Conservation (phyloP, 2,329 filamentous ascomycete genomes). For the Ophiostoma himal-ulmi region DNA sequence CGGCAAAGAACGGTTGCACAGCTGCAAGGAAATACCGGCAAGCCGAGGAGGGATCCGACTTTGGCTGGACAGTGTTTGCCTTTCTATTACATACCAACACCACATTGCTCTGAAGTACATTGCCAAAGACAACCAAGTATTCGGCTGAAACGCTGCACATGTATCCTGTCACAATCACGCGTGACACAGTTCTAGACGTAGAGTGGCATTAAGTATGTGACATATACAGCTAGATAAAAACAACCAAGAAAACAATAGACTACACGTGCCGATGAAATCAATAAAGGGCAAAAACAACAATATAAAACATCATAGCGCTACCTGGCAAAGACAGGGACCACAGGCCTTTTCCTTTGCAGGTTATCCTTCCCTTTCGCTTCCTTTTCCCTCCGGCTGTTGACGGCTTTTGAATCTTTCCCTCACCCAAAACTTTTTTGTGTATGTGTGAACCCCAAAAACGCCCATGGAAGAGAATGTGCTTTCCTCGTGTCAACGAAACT, state of each 20-base stretch:
- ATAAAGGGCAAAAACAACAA: constrained; percentile 4
- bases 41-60: not conserved
- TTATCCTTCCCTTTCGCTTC: not conserved
- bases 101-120: not conserved
- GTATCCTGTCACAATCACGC: not conserved
- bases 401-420: constrained; percentile 7
- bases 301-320: constrained; percentile 11
- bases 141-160: too few relatives aligned
- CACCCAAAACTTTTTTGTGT: constrained; percentile 10
- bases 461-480: constrained; percentile 16
- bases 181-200: constrained; percentile 13
- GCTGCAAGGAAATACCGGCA: not conserved
- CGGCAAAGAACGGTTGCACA: not conserved
- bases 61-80: not conserved
- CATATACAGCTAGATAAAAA: constrained; percentile 8
- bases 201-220: constrained; percentile 19
- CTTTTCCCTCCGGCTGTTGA: not conserved
- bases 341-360: not conserved
- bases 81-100: not conserved
- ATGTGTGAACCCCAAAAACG: constrained; percentile 18
- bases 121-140: not conserved
- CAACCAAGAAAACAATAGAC: constrained; percentile 8
- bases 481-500: not conserved
- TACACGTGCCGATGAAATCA: constrained; percentile 5
- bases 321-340: not conserved